Conservation (phyloP, 768 basidiomycete species). For the Nidularia pulvinata region DNA sequence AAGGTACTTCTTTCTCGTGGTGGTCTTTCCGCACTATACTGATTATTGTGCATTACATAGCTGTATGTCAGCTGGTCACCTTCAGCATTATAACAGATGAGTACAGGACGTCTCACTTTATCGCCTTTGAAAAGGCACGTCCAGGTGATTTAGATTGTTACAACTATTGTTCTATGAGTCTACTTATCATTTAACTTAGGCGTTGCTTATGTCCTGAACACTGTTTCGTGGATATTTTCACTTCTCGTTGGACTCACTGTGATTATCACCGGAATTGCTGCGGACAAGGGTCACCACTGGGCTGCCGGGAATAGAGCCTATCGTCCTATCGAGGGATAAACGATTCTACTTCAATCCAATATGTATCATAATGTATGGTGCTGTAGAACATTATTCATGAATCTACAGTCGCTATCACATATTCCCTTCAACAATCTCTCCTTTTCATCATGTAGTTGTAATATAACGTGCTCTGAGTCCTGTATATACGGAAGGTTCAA, state of each 20-base stretch:
- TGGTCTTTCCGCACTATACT: not conserved
- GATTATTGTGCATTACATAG: conserved; percentile 21
- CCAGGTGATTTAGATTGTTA: conserved; percentile 38
- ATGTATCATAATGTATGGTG: no score
- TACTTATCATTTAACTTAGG: conserved; percentile 32
- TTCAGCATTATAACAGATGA: conserved; percentile 67
- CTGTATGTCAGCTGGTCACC: conserved; percentile 56
- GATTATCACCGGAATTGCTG: conserved; percentile 61
- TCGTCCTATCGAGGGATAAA: conserved; percentile 25
- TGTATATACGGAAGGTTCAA: no score
- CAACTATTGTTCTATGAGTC: not conserved
- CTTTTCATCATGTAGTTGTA: no score
- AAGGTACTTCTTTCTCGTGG: conserved; percentile 37
- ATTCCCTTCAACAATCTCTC: no score
- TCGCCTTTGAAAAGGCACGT: conserved; percentile 54
- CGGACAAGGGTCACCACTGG: conserved; percentile 65
- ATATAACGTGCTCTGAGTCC: no score
- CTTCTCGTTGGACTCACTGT: conserved; percentile 53
- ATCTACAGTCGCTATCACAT: no score
- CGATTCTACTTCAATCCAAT: no score
- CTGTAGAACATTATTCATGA: no score
- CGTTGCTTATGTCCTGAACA: conserved; percentile 56
- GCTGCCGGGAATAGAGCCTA: conserved; percentile 79
- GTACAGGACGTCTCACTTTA: conserved; percentile 43
- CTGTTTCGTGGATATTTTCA: conserved; percentile 60